phyloP scores from a whole-genome alignment of 176 grass and related monocot genomes.

The Oryza glaberrima region DNA sequence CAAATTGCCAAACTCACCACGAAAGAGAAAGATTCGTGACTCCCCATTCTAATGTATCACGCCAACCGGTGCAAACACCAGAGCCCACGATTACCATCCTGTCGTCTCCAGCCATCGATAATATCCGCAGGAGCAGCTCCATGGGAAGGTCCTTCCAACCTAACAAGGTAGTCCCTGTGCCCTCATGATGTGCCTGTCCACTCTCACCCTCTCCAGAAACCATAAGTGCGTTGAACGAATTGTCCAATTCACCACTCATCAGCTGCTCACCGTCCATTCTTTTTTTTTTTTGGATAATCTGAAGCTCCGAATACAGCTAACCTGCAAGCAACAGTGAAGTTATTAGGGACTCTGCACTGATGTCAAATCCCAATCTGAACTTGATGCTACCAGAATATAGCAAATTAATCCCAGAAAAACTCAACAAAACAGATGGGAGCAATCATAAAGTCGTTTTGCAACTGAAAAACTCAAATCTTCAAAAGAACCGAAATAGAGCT shows the following conservation, averaged over 20 bases:
- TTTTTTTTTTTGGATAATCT: constrained; percentile 22
- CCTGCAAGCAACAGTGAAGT: constrained; percentile 37
- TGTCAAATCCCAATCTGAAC: not conserved
- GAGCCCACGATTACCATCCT: constrained; percentile 69
- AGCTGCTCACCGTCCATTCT: constrained; percentile 49
- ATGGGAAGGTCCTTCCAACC: constrained; percentile 96
- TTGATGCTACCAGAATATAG: not conserved
- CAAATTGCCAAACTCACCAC: constrained; percentile 51
- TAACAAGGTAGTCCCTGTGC: constrained; percentile 39
- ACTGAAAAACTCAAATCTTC: not conserved
- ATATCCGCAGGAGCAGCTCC: constrained; percentile 81
- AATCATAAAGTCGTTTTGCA: not conserved
- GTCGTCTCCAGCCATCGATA: constrained; percentile 60
- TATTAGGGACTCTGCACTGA: constrained; percentile 19
- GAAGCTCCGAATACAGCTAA: not conserved
- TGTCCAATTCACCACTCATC: constrained; percentile 51
- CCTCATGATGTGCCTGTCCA: constrained; percentile 40
- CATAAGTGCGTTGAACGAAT: constrained; percentile 60
- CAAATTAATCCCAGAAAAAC: not conserved
- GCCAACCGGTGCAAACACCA: constrained; percentile 90
- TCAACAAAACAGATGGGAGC: not conserved
- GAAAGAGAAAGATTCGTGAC: constrained; percentile 68
- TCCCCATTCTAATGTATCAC: constrained; percentile 73
- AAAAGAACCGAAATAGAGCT: not conserved
- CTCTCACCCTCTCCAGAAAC: constrained; percentile 37